Evolutionary conservation across 768 basidiomycete genomes (phyloP).

Genomic region (Tricholomella constricta): DNA sequence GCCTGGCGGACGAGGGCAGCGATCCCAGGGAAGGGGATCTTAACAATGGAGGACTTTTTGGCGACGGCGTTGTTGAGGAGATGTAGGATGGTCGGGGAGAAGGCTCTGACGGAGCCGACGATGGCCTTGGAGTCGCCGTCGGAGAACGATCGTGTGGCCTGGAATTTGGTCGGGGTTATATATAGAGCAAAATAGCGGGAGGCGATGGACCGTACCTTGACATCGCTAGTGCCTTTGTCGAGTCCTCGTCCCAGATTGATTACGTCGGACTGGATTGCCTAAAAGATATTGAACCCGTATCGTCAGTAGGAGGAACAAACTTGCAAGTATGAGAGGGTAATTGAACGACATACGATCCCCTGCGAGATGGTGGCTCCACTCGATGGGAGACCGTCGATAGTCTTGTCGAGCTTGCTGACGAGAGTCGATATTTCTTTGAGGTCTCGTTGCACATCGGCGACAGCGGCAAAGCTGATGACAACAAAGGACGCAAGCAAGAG

Average conservation of each 20-base stretch:
- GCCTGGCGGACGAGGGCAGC: neutral
- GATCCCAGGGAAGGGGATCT: slow-evolving; percentile 17
- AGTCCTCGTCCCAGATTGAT: slow-evolving; percentile 20
- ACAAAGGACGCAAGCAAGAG: slow-evolving; percentile 1
- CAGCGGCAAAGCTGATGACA: slow-evolving; percentile 3
- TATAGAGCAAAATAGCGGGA: neutral
- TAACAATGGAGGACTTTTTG: slow-evolving; percentile 28
- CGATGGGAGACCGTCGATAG: slow-evolving; percentile 8
- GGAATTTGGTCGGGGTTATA: neutral
- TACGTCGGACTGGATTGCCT: slow-evolving; percentile 29
- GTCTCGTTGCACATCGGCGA: slow-evolving; percentile 12
- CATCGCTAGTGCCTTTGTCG: slow-evolving; percentile 28
- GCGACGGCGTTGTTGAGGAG: slow-evolving; percentile 21
- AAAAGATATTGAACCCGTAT: neutral
- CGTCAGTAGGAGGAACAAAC: neutral
- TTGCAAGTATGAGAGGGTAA: neutral
- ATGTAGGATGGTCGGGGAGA: slow-evolving; percentile 17
- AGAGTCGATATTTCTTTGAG: neutral
- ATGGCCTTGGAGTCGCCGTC: slow-evolving; percentile 26
- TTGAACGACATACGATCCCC: slow-evolving; percentile 27
- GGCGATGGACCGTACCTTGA: slow-evolving; percentile 12
- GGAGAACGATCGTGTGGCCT: slow-evolving; percentile 10
- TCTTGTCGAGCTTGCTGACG: slow-evolving; percentile 5
- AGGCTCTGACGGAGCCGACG: slow-evolving; percentile 17
- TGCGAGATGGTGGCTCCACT: slow-evolving; percentile 21